Conservation (phyloP, 176 grass and related monocot species). For the Melocanna baccifera region DNA sequence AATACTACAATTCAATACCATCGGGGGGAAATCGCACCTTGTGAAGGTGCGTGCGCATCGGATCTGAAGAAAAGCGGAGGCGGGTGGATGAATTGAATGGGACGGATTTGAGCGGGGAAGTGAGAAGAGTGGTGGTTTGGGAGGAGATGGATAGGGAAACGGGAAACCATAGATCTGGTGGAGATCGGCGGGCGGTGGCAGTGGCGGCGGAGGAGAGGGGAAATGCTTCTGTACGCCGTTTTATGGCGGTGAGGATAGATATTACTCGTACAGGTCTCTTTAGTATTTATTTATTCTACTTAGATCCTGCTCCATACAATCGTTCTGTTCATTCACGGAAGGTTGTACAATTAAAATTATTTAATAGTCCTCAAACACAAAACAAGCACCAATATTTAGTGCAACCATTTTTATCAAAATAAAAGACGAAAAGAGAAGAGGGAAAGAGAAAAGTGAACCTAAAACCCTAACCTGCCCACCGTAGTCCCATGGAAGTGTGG, state of each 20-base stretch:
- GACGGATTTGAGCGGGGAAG: neutral
- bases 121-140: neutral
- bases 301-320: too few relatives aligned
- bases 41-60: neutral
- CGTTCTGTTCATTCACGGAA: accelerated
- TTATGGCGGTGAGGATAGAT: neutral
- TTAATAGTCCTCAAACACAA: accelerated
- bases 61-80: neutral
- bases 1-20: neutral
- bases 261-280: neutral
- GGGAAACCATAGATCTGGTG: neutral
- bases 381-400: neutral
- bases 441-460: neutral
- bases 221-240: neutral
- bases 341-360: accelerated
- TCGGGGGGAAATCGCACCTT: neutral
- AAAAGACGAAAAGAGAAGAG: neutral
- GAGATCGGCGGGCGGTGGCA: neutral
- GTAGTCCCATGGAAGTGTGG: slow-evolving; percentile 36
- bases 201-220: neutral
- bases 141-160: neutral
- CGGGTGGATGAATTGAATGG: neutral
- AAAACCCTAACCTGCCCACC: slow-evolving; percentile 51
- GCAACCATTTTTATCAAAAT: neutral
- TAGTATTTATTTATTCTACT: neutral